Conservation (phyloP, 225 moss, liverwort and hornwort genomes). For the Anthoceros angustus region DNA sequence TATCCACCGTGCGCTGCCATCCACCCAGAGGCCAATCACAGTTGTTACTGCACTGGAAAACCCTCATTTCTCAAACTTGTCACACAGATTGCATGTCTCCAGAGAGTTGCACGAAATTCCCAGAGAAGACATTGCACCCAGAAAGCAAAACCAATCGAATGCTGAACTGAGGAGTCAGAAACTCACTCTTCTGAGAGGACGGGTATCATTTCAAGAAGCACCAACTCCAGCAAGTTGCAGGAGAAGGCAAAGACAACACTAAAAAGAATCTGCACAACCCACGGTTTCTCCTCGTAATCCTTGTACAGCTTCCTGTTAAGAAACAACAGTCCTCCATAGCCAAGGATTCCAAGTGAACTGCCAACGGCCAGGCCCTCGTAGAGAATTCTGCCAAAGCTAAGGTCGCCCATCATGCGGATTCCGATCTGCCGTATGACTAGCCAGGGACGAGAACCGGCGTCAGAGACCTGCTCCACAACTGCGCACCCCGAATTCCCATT, state of each 20-base stretch:
- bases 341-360: constrained; percentile 34
- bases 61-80: neutral
- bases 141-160: no score
- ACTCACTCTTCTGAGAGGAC: constrained; percentile 36
- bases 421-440: neutral
- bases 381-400: constrained; percentile 6
- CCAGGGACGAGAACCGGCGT: no score
- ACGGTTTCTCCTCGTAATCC: constrained; percentile 54
- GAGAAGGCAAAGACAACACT: constrained; percentile 49
- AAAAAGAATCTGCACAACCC: constrained; percentile 49
- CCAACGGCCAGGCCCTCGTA: constrained; percentile 28
- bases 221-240: constrained; percentile 50
- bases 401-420: neutral
- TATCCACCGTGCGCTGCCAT: constrained; percentile 38
- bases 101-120: no score
- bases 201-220: constrained; percentile 50
- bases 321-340: constrained; percentile 49
- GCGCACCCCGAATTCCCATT: neutral
- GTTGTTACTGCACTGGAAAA: no score
- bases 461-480: neutral
- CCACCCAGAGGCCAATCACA: neutral
- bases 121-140: no score
- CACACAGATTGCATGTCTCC: neutral
- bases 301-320: constrained; percentile 53
- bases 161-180: no score